Percentiles rank a stretch among this genome's conserved stretches.
Evolutionary conservation across 106 monocot species (phyloP).

Genomic region (Phalaenopsis aphrodite): DNA sequence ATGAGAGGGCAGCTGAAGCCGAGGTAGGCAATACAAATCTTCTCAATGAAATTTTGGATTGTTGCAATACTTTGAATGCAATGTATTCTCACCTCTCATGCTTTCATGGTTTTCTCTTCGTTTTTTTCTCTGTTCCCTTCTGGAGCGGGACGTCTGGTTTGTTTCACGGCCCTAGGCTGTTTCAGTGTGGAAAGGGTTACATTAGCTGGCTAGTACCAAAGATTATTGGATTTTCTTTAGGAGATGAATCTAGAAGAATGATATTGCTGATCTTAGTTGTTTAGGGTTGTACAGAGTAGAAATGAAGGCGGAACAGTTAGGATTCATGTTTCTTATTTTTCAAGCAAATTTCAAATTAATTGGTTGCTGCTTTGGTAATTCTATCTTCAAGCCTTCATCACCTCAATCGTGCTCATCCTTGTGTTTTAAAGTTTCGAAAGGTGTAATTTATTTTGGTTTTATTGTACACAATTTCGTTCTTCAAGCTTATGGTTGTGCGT

Average conservation of each 20-base stretch:
- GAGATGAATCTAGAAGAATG: background rate
- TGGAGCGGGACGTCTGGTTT: background rate
- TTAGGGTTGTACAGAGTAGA: background rate
- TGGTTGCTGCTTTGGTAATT: background rate
- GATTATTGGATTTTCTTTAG: too few species aligned
- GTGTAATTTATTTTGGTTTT: too few species aligned
- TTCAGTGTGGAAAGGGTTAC: background rate
- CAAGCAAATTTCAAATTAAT: background rate
- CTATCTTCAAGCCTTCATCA: too few species aligned
- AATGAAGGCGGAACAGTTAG: background rate
- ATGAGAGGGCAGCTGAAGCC: conserved; percentile 17
- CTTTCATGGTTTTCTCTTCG: background rate
- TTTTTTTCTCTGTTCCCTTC: background rate
- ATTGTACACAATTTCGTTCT: background rate
- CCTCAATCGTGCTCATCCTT: too few species aligned
- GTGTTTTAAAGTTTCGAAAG: too few species aligned
- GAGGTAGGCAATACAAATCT: conserved; percentile 10
- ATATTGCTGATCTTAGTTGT: background rate
- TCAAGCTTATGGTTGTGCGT: background rate
- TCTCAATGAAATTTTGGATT: background rate
- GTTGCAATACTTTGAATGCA: background rate
- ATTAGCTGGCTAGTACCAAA: background rate
- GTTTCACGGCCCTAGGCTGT: background rate
- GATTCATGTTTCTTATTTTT: background rate
- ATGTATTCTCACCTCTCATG: background rate